Percentiles rank a stretch among this genome's conserved stretches.
These are phyloP conservation scores for barley (Hordeum vulgare) DNA, from an alignment of 176 grass and related monocot genomes.

Conservation along the genomic window DNA sequence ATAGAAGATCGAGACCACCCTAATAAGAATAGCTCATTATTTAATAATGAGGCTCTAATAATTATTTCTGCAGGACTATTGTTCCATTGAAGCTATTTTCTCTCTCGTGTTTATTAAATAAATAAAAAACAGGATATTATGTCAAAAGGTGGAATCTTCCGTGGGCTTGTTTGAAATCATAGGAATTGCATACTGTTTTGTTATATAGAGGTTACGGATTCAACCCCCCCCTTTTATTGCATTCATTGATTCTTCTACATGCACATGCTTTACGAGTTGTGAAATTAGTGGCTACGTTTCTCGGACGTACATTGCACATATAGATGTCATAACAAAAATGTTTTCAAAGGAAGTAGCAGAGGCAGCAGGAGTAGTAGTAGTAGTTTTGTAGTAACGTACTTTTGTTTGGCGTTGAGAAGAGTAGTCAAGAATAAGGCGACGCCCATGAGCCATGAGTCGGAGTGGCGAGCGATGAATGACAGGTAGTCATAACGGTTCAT, in stretches of 20 bases:
- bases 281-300: no score
- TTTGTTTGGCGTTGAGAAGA: neutral
- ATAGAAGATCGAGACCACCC: neutral
- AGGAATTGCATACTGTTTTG: neutral
- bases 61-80: neutral
- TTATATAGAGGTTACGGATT: no score
- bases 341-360: no score
- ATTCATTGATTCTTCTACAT: neutral
- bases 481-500: slow-evolving; percentile 33
- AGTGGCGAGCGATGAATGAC: slow-evolving; percentile 4
- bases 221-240: neutral
- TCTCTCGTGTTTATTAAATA: neutral
- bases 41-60: neutral
- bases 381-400: neutral
- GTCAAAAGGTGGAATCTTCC: neutral
- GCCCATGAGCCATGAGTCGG: neutral
- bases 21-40: neutral
- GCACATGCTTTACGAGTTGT: neutral
- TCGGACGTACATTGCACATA: no score
- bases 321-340: no score
- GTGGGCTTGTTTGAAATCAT: neutral
- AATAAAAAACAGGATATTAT: neutral
- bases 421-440: neutral
- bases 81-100: neutral
- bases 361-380: no score